These are phyloP conservation scores for Paraphaeosphaeria sporulosa DNA, from an alignment of 2,329 filamentous ascomycete genomes.

Conservation along the genomic window DNA sequence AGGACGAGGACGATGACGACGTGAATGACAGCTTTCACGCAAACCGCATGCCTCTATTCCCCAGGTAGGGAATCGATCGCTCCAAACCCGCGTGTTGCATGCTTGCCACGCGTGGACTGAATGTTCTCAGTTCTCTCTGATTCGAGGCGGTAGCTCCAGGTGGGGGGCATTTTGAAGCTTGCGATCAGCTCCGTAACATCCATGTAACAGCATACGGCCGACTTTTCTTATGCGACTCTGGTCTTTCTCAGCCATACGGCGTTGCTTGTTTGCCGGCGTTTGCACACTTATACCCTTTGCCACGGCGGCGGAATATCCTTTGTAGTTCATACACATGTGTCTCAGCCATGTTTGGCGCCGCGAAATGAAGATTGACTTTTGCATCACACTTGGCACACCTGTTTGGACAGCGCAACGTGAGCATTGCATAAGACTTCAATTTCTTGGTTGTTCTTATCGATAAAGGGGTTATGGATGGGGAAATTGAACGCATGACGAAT, in stretches of 20 bases:
- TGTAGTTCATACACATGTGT: conserved; percentile 13
- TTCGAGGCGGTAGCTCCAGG: not conserved
- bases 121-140: not conserved
- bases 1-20: conserved; percentile 29
- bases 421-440: not conserved
- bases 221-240: not conserved
- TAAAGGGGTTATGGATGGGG: conserved; percentile 13
- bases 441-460: conserved; percentile 1
- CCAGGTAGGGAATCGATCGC: conserved; percentile 11
- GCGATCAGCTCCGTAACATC: not conserved
- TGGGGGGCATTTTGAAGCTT: not conserved
- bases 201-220: not conserved
- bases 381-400: conserved; percentile 15
- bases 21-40: conserved; percentile 41
- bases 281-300: conserved; percentile 19
- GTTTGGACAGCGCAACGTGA: not conserved
- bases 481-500: not conserved
- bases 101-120: not conserved
- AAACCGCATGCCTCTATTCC: conserved; percentile 21
- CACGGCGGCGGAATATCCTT: conserved; percentile 3
- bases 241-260: conserved; percentile 4
- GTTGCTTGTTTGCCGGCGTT: conserved; percentile 17
- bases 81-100: not conserved
- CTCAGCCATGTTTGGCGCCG: conserved; percentile 7
- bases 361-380: conserved; percentile 20